Conservation (phyloP, 2,329 filamentous ascomycete genomes). For the Capronia americana region DNA sequence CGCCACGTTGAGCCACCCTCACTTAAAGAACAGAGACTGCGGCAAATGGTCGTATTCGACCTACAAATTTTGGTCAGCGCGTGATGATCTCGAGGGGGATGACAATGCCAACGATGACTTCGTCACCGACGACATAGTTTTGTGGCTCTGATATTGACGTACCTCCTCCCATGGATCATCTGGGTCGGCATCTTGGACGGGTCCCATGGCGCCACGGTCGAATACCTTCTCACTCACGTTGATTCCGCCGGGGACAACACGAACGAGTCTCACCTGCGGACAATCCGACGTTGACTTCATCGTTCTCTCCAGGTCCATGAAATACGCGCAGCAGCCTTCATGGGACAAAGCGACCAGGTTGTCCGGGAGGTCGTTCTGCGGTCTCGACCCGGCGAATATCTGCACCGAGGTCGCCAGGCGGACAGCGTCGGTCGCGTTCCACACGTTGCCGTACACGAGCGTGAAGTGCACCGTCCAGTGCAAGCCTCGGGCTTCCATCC, state of each 20-base stretch:
- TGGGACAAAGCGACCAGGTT: slow-evolving; percentile 37
- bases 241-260: slow-evolving; percentile 32
- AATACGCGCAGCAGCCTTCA: slow-evolving; percentile 38
- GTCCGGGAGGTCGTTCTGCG: slow-evolving; percentile 30
- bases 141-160: background rate
- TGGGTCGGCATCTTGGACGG: slow-evolving; percentile 16
- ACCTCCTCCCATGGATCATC: slow-evolving; percentile 36
- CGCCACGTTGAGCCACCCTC: background rate
- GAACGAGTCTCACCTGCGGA: slow-evolving; percentile 32
- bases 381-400: slow-evolving; percentile 37
- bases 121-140: background rate
- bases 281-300: slow-evolving; percentile 14
- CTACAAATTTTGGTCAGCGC: background rate
- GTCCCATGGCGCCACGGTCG: slow-evolving; percentile 28
- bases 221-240: slow-evolving; percentile 35
- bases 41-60: slow-evolving; percentile 25
- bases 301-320: slow-evolving; percentile 32
- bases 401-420: slow-evolving; percentile 35
- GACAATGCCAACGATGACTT: background rate
- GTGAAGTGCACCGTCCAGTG: slow-evolving; percentile 34
- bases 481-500: slow-evolving; percentile 33
- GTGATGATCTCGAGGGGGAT: background rate
- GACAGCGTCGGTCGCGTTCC: slow-evolving; percentile 37
- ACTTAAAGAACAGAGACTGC: slow-evolving; percentile 28
- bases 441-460: slow-evolving; percentile 38